Evolutionary conservation across 106 monocot genomes (phyloP), one percentile per base, ranked within the genome.

Genomic region (Agapanthus africanus): DNA sequence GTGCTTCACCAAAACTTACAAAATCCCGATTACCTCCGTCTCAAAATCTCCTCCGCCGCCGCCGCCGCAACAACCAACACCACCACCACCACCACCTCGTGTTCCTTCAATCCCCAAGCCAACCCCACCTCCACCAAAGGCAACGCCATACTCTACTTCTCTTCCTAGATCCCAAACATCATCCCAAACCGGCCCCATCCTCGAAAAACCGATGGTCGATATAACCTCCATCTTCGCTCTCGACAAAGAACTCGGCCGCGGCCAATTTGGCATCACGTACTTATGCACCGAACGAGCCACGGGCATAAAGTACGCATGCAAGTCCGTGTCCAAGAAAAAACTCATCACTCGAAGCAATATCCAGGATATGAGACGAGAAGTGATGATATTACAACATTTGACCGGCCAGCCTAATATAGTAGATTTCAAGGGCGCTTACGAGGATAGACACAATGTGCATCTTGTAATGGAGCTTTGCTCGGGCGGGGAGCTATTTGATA

Each of bases 391-490:
- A 27, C 85, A 85, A 63, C 85, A 89, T 73, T 79, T 89, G 34
- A 74, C 76, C n/a, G 82, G 85, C 38, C 88, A 84, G 32, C 84
- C 88, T 6, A 88, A 84, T 68, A 69, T 88, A n/a, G 88, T 79
- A 4, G 84, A 84, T 65, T 82, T 88, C 81, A 71, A 69, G 70
- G 84, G 84, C 2, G 88, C 85, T 5, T 88, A 81, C 46, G 88
- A 88, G 64, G 88, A 88, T 47, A 25, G 19, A 10, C 39, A 77
- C 2, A 79, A 70, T 44, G 80, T 88, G 54, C 71, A 88, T 70
- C 57, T 88, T 7, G 88, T 88, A 11, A 88, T 84, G 88, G 88
- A 88, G 82, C 51, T 88, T 22, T 88, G 88, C 75, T 76, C 79
- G 23, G 88, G 88, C 21, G 91, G 91, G 26, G 87, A 87, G 81